Percentiles rank a stretch among this genome's conserved stretches.
Evolutionary conservation across 73 alveolate species (phyloP).

Genomic region (Symbiodinium pilosum): DNA sequence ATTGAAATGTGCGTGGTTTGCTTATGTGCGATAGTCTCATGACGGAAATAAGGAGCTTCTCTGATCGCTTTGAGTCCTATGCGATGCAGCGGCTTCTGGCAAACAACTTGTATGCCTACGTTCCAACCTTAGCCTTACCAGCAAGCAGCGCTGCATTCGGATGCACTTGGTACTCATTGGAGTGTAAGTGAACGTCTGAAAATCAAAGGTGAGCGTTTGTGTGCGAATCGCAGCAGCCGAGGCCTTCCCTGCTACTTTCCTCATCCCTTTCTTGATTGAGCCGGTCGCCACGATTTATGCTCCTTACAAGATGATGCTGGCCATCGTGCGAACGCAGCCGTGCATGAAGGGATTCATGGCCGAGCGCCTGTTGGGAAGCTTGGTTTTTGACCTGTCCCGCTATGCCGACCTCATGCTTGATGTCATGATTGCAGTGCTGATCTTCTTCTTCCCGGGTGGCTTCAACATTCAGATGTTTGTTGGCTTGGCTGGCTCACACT

Average conservation of each 20-base stretch:
- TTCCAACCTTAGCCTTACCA: neutral
- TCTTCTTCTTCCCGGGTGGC: slow-evolving; percentile 30
- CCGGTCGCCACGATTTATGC: slow-evolving; percentile 21
- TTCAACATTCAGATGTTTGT: slow-evolving; percentile 21
- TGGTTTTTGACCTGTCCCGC: slow-evolving; percentile 16
- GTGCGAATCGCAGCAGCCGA: no score
- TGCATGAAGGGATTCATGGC: slow-evolving; percentile 17
- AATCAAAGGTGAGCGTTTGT: no score
- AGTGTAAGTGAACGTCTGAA: no score
- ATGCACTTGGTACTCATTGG: no score
- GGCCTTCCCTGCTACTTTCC: slow-evolving; percentile 23
- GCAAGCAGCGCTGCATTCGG: no score
- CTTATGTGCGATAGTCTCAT: no score
- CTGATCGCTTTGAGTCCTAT: slow-evolving; percentile 39
- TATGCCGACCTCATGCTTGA: slow-evolving; percentile 25
- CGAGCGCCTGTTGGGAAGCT: neutral
- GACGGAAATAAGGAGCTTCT: no score
- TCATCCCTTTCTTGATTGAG: slow-evolving; percentile 26
- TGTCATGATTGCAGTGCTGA: neutral
- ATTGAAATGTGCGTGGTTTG: no score
- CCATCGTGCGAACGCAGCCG: slow-evolving; percentile 1
- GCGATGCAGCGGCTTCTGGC: slow-evolving; percentile 41
- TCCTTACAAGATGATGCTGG: slow-evolving; percentile 19
- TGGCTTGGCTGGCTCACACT: neutral
- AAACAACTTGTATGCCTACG: neutral